These are phyloP conservation scores for Dendrobium officinale DNA, from an alignment of 106 monocot genomes.

Conservation along the genomic window DNA sequence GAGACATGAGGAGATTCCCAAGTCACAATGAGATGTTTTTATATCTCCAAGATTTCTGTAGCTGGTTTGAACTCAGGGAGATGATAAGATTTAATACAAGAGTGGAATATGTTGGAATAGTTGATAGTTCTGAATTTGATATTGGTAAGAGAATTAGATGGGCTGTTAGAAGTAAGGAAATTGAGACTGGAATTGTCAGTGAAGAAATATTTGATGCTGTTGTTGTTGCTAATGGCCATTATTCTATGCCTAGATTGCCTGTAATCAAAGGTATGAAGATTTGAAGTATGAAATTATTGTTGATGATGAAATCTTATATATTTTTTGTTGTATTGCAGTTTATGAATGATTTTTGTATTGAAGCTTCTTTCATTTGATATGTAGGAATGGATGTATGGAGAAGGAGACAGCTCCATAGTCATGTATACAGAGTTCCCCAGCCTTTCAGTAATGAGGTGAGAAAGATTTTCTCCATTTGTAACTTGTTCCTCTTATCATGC, in stretches of 20 bases:
- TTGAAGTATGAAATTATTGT: neutral
- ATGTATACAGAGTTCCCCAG: slow-evolving; percentile 54
- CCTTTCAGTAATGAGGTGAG: slow-evolving; percentile 42
- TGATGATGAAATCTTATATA: too few species aligned
- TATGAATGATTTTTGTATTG: neutral
- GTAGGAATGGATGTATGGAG: slow-evolving; percentile 56
- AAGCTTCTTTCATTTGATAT: neutral
- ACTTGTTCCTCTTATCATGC: neutral
- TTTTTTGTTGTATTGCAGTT: neutral
- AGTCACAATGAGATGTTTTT: slow-evolving; percentile 39
- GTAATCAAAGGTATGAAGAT: slow-evolving; percentile 33
- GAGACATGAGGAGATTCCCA: slow-evolving; percentile 57
- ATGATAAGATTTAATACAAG: slow-evolving; percentile 50
- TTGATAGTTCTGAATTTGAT: neutral
- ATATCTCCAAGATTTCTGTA: slow-evolving; percentile 51
- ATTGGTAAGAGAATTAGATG: slow-evolving; percentile 21
- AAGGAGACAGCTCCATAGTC: slow-evolving; percentile 16
- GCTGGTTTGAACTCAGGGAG: slow-evolving; percentile 37
- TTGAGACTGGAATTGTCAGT: neutral
- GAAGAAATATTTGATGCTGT: slow-evolving; percentile 70
- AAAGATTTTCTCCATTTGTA: slow-evolving; percentile 4
- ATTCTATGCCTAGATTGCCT: slow-evolving; percentile 51
- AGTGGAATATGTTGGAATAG: slow-evolving; percentile 47
- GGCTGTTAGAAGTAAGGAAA: slow-evolving; percentile 35
- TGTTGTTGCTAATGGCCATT: slow-evolving; percentile 63